Evolutionary conservation across 148 eudicot species (phyloP).

Genomic region (Pouteria glomerata): DNA sequence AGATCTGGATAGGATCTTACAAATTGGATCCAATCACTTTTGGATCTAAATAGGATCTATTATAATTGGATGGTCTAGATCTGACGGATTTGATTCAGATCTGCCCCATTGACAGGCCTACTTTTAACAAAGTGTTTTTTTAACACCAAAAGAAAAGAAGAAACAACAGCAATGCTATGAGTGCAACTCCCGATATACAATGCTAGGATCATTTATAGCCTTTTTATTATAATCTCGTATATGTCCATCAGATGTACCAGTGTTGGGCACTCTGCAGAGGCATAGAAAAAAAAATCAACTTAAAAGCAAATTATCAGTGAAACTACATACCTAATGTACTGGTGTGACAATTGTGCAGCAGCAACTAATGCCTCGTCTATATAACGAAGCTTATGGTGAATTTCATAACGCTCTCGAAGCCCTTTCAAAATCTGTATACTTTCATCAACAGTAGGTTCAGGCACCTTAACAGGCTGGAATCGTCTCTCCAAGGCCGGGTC

Average conservation of each 20-base stretch:
- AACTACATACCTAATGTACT: constrained; percentile 63
- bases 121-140: too few relatives aligned
- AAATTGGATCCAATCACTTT: too few relatives aligned
- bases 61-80: too few relatives aligned
- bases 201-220: background rate
- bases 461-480: constrained; percentile 92
- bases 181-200: background rate
- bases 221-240: background rate
- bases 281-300: background rate
- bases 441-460: constrained; percentile 93
- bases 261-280: background rate
- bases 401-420: constrained; percentile 87
- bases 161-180: background rate
- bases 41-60: too few relatives aligned
- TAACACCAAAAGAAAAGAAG: background rate
- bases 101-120: too few relatives aligned
- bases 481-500: constrained; percentile 95
- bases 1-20: too few relatives aligned
- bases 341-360: constrained; percentile 78
- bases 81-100: too few relatives aligned
- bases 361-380: constrained; percentile 76
- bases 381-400: constrained; percentile 87
- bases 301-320: background rate
- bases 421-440: constrained; percentile 81
- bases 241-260: too few relatives aligned